A percentile compares a stretch with the other conserved stretches of the same genome.
Evolutionary conservation across 257 asterid genomes (phyloP).

Genomic region (Voacanga thouarsii): DNA sequence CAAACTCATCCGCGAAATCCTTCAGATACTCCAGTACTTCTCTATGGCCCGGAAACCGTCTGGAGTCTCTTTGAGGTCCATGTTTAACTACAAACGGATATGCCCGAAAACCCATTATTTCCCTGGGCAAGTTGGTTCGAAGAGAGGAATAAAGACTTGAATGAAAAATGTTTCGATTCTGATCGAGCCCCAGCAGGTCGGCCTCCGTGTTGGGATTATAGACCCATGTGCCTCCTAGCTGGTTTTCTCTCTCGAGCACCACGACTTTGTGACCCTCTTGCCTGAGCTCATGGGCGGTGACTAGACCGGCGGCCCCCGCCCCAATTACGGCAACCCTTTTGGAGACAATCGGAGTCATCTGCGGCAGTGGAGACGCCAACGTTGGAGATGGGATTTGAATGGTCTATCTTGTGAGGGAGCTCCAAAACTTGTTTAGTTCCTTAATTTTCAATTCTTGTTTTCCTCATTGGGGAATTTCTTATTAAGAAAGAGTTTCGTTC

Average conservation of each 20-base stretch:
- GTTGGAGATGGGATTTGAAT: slow-evolving; percentile 28
- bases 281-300: slow-evolving; percentile 75
- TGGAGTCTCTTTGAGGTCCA: slow-evolving; percentile 53
- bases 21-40: slow-evolving; percentile 73
- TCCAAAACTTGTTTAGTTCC: not conserved
- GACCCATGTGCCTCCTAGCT: slow-evolving; percentile 82
- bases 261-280: slow-evolving; percentile 81
- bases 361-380: slow-evolving; percentile 16
- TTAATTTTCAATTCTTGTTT: not conserved
- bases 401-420: slow-evolving; percentile 22
- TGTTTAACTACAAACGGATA: slow-evolving; percentile 59
- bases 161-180: slow-evolving; percentile 49
- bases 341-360: slow-evolving; percentile 33
- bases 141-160: slow-evolving; percentile 86
- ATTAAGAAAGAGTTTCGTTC: not conserved
- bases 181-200: slow-evolving; percentile 64
- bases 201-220: slow-evolving; percentile 63
- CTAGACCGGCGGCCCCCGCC: slow-evolving; percentile 93
- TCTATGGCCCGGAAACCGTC: slow-evolving; percentile 80
- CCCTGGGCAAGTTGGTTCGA: slow-evolving; percentile 84
- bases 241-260: slow-evolving; percentile 63
- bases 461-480: not conserved
- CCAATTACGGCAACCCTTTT: slow-evolving; percentile 86
- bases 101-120: slow-evolving; percentile 74
- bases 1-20: slow-evolving; percentile 63